A percentile compares a stretch with the other conserved stretches of the same genome.
phyloP scores from a whole-genome alignment of 768 basidiomycete species.

The Collybia sordida region DNA sequence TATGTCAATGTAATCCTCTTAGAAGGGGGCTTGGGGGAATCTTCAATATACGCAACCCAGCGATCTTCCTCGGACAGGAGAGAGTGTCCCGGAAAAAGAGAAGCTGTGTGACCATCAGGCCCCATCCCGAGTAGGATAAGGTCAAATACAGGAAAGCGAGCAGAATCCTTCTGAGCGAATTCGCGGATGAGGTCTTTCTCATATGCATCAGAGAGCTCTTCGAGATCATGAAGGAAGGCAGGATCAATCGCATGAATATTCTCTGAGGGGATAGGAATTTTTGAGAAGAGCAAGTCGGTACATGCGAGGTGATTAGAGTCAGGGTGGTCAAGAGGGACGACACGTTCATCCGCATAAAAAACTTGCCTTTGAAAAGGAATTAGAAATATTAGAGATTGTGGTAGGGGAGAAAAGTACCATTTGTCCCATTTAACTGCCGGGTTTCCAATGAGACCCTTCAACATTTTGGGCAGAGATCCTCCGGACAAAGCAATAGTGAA shows the following conservation, averaged over 20 bases:
- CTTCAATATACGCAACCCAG: constrained; percentile 93
- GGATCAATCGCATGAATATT: constrained; percentile 87
- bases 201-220: constrained; percentile 80
- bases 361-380: constrained; percentile 70
- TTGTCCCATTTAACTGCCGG: constrained; percentile 85
- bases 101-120: constrained; percentile 97
- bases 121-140: constrained; percentile 96
- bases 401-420: constrained; percentile 55
- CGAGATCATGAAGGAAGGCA: constrained; percentile 63
- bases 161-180: constrained; percentile 91
- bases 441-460: constrained; percentile 66
- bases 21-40: constrained; percentile 92
- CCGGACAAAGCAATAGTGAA: constrained; percentile 96
- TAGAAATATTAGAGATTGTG: background rate
- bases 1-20: constrained; percentile 90
- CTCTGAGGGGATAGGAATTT: constrained; percentile 71
- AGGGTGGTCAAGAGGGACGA: constrained; percentile 87
- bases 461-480: constrained; percentile 84
- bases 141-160: constrained; percentile 97
- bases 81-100: constrained; percentile 91
- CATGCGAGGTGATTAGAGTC: constrained; percentile 92
- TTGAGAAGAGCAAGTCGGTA: constrained; percentile 69
- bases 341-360: constrained; percentile 96
- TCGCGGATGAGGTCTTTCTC: constrained; percentile 83
- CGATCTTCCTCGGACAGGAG: constrained; percentile 84